Evolutionary conservation across 139 green algal genomes (phyloP), one percentile per base, ranked within the genome.

Genomic region (Micractinium sp.): DNA sequence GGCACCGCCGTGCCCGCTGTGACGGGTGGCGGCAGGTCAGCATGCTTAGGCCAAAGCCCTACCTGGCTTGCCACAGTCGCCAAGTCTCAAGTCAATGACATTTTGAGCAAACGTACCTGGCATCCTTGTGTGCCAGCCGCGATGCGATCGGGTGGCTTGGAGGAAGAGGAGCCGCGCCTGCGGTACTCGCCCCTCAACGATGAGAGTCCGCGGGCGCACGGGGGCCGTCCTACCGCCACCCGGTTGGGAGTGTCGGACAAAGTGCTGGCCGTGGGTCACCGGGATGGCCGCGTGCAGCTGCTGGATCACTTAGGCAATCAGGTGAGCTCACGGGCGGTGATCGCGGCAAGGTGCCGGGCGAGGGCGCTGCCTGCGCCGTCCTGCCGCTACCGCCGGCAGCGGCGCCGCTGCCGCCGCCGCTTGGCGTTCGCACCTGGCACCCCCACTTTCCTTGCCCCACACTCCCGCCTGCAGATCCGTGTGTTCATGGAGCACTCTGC

Each of bases 221-320:
- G 91, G 12, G 90, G 97, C 22, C 79, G 96, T 0, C 80, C 39
- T 12, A 63, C 53, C 93, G 47, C 69, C 14, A 93, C 92, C 16
- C 95, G 94, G 86, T 86, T 98, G 67, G 93, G 74, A 66, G 90
- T 98, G 29, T 98, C 95, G 3, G 94, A 97, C 36, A 98, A 98
- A 80, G 93, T 99, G 35, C 79, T 99, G 27, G 97, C 95, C 5
- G 88, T 99, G 18, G 97, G 97, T 31, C 98, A 95, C 4, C 76
- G 87, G 0, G 67, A 91, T 36, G 97, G 97, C 38, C 88, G 56
- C 2, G 92, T 99, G 19, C 92, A 98, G 83, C 73, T 99, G 1
- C 92, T 99, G 35, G 97, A 99, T 89, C 96, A 97, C 77, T 91
- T 91, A 1, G 97, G 97, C 35, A 96, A 99, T 81, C 89, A 98